Conservation (phyloP, 2,329 filamentous ascomycete genomes). For the Byssochlamys sp. region DNA sequence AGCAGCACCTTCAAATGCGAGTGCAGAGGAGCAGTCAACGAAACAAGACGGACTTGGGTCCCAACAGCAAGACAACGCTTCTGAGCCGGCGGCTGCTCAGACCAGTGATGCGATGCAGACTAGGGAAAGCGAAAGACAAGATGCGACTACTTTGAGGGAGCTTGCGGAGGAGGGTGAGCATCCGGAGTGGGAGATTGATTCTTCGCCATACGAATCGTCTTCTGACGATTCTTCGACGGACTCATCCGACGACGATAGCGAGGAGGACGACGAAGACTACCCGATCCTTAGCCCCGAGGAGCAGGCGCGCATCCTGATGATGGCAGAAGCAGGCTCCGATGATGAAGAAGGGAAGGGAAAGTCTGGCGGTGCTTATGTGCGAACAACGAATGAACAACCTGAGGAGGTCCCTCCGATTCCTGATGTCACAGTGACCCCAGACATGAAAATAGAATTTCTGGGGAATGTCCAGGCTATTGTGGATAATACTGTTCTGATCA, state of each 20-base stretch:
- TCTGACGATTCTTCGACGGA: conserved; percentile 52
- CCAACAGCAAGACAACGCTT: not conserved
- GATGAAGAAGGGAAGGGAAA: conserved; percentile 54
- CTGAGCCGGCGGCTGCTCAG: not conserved
- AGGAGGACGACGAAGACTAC: conserved; percentile 50
- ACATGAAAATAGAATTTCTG: conserved; percentile 67
- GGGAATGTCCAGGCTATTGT: conserved; percentile 69
- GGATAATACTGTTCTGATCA: conserved; percentile 68
- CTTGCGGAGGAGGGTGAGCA: conserved; percentile 37
- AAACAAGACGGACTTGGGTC: not conserved
- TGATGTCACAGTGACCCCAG: conserved; percentile 63
- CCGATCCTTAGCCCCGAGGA: conserved; percentile 71
- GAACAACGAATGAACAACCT: conserved; percentile 69
- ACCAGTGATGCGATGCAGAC: conserved; percentile 2
- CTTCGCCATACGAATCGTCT: conserved; percentile 63
- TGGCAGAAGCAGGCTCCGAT: conserved; percentile 67
- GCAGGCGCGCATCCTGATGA: conserved; percentile 75
- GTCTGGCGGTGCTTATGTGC: conserved; percentile 43
- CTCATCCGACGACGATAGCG: conserved; percentile 46
- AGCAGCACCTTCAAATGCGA: not conserved
- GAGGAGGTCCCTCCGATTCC: conserved; percentile 63
- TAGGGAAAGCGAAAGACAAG: not conserved
- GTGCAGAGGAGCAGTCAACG: not conserved
- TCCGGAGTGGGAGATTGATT: conserved; percentile 78
- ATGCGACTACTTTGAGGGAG: conserved; percentile 3